A percentile compares a stretch with the other conserved stretches of the same genome.
These are phyloP conservation scores for Gyrodon lividus DNA, from an alignment of 768 basidiomycete genomes.

Conservation along the genomic window DNA sequence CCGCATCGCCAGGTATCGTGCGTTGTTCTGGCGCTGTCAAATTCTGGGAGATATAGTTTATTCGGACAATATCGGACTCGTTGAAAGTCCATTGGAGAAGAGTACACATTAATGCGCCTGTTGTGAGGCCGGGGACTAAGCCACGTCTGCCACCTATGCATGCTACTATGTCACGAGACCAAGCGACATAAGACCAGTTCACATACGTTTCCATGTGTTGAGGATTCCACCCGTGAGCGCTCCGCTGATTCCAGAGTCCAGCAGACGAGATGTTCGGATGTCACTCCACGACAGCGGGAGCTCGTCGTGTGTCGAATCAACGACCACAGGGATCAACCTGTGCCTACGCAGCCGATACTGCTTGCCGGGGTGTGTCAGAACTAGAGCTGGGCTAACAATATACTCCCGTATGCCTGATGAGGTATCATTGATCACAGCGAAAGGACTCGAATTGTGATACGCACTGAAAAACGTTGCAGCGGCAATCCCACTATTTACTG, in stretches of 20 bases:
- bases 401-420: constrained; percentile 72
- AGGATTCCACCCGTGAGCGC: constrained; percentile 61
- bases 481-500: constrained; percentile 69
- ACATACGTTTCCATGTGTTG: constrained; percentile 57
- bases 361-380: constrained; percentile 41
- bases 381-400: constrained; percentile 62
- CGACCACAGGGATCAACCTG: constrained; percentile 22
- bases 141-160: constrained; percentile 59
- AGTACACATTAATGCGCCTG: constrained; percentile 56
- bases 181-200: background rate
- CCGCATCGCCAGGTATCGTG: background rate
- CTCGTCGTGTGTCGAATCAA: constrained; percentile 15
- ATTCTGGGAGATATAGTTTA: constrained; percentile 51
- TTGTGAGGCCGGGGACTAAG: constrained; percentile 56
- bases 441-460: constrained; percentile 21
- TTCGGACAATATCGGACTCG: constrained; percentile 57
- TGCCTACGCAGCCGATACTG: constrained; percentile 47
- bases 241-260: constrained; percentile 77
- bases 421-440: background rate
- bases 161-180: constrained; percentile 6
- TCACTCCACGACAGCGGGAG: constrained; percentile 44
- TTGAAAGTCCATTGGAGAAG: constrained; percentile 70
- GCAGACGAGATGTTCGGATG: constrained; percentile 55
- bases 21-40: background rate
- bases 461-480: constrained; percentile 78